Conservation (phyloP, 2,329 filamentous ascomycete species). For the Stachybotrys echinatus region DNA sequence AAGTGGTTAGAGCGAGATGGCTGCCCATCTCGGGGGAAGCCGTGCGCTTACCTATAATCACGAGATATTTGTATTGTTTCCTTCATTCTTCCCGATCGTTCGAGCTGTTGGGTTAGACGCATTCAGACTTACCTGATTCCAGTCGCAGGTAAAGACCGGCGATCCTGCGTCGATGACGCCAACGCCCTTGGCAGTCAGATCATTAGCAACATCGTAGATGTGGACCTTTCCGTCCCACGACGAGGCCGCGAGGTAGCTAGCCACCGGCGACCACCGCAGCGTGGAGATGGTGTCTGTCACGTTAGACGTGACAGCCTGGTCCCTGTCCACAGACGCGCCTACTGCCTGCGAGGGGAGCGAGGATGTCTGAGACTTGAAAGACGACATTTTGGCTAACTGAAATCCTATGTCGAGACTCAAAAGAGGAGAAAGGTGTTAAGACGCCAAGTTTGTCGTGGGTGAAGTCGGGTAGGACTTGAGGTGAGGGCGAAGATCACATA, state of each 20-base stretch:
- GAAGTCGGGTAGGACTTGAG: too few relatives aligned
- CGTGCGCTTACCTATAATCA: background rate
- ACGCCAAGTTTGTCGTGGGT: too few relatives aligned
- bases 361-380: background rate
- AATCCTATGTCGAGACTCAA: too few relatives aligned
- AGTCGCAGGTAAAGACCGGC: background rate
- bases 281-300: background rate
- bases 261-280: background rate
- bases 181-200: background rate
- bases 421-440: too few relatives aligned
- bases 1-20: background rate
- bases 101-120: too few relatives aligned
- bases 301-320: background rate
- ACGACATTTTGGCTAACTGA: too few relatives aligned
- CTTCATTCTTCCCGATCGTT: too few relatives aligned
- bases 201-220: background rate
- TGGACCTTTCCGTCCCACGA: background rate
- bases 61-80: too few relatives aligned
- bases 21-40: background rate
- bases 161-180: background rate
- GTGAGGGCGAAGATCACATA: too few relatives aligned
- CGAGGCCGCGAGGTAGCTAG: background rate
- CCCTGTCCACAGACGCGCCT: background rate
- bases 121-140: background rate
- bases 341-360: background rate